Conservation (phyloP, 2,329 filamentous ascomycete genomes). For the Verticillium longisporum region DNA sequence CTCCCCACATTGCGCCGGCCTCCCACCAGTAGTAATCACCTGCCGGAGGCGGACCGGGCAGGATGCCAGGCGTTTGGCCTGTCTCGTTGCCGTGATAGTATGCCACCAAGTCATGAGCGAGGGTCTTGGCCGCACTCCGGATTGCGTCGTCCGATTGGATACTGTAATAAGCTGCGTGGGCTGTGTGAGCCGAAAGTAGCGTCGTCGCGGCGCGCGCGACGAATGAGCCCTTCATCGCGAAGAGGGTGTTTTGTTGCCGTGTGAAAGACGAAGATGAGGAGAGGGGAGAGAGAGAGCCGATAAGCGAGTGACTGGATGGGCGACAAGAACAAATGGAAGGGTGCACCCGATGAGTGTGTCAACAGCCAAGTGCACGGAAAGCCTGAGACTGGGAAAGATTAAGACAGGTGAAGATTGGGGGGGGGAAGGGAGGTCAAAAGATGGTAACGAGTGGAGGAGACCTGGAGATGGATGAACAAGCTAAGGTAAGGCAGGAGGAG, state of each 20-base stretch:
- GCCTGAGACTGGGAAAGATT: neutral
- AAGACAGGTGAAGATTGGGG: neutral
- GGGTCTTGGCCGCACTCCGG: conserved; percentile 33
- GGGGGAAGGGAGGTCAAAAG: neutral
- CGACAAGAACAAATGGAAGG: neutral
- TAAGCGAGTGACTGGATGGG: neutral
- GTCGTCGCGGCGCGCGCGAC: neutral
- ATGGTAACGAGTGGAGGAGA: neutral
- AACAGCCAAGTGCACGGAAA: neutral
- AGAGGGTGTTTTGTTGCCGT: neutral
- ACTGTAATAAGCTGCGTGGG: neutral
- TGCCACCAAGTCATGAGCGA: conserved; percentile 43
- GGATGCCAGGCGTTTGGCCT: conserved; percentile 47
- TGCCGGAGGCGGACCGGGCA: conserved; percentile 45
- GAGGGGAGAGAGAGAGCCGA: neutral
- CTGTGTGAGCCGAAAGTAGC: neutral
- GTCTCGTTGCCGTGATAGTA: conserved; percentile 45
- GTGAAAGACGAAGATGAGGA: too few species aligned
- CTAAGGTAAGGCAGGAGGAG: neutral
- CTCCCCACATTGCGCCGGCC: conserved; percentile 61
- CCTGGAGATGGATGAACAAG: neutral
- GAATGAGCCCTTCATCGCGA: neutral
- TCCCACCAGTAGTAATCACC: conserved; percentile 72
- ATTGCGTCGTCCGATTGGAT: conserved; percentile 25
- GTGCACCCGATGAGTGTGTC: neutral